Evolutionary conservation across 2,329 filamentous ascomycete species (phyloP).

Genomic region (Scedosporium boydii): DNA sequence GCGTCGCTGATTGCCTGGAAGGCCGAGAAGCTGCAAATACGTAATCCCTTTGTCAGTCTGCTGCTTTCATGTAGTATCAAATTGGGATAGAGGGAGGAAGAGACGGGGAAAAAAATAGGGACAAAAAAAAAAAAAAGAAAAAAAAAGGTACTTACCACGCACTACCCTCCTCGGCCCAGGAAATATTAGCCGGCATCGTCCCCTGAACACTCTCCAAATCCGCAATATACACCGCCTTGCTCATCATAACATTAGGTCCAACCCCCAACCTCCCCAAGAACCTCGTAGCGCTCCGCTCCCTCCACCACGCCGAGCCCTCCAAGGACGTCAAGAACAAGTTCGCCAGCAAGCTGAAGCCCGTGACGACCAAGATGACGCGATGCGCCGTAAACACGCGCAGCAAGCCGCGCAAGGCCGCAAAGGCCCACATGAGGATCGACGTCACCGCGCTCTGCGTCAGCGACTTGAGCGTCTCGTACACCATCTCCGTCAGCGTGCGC

Average conservation of each 20-base stretch:
- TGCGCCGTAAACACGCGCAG: conserved; percentile 65
- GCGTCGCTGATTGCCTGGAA: conserved; percentile 50
- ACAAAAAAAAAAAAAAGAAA: background rate
- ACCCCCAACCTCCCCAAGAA: conserved; percentile 81
- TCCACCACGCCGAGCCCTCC: conserved; percentile 72
- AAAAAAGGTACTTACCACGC: conserved; percentile 31
- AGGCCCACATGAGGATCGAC: conserved; percentile 67
- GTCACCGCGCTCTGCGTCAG: conserved; percentile 66
- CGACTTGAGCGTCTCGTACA: conserved; percentile 64
- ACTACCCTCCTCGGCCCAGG: conserved; percentile 38
- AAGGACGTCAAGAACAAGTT: conserved; percentile 70
- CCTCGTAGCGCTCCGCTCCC: conserved; percentile 65
- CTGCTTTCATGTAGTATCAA: background rate
- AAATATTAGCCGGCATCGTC: conserved; percentile 18
- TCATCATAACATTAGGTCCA: conserved; percentile 69
- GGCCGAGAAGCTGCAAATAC: conserved; percentile 42
- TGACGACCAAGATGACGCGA: conserved; percentile 58
- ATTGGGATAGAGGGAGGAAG: too few species aligned
- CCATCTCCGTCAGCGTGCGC: conserved; percentile 55
- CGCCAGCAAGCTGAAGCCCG: conserved; percentile 58
- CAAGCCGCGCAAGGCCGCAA: conserved; percentile 54
- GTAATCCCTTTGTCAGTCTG: background rate
- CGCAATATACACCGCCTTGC: conserved; percentile 70
- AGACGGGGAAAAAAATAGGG: background rate
- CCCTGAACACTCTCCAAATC: conserved; percentile 63